A percentile compares a stretch with the other conserved stretches of the same genome.
Evolutionary conservation across 2,329 filamentous ascomycete species (phyloP).

Genomic region (Phialophora chinensis): DNA sequence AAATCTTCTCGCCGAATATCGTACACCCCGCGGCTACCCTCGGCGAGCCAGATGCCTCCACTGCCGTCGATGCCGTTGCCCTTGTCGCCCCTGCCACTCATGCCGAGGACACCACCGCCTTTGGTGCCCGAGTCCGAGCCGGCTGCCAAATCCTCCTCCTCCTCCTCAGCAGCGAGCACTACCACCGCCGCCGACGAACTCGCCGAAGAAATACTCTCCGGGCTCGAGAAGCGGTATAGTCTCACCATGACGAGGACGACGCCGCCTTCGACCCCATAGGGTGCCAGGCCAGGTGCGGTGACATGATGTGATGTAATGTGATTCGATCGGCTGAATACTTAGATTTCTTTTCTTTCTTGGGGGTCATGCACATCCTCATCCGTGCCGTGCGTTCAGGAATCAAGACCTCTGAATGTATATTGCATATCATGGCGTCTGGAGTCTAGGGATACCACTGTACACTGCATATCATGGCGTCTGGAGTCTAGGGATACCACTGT

Average conservation of each 20-base stretch:
- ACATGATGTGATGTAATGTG: neutral
- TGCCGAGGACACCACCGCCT: neutral
- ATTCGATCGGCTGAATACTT: neutral
- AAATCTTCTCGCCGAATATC: slow-evolving; percentile 8
- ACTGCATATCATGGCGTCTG: too few species aligned
- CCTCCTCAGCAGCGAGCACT: neutral
- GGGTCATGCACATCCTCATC: too few species aligned
- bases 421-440: too few species aligned
- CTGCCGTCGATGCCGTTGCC: neutral
- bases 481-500: too few species aligned
- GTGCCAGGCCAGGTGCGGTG: neutral
- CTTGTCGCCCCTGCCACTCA: neutral
- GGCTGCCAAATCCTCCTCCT: neutral
- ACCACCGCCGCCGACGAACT: neutral
- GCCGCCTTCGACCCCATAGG: neutral
- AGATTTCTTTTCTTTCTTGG: neutral
- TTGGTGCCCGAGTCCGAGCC: neutral
- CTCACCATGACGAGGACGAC: neutral
- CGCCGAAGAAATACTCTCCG: neutral
- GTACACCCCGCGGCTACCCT: neutral
- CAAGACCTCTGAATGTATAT: too few species aligned
- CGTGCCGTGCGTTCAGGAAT: too few species aligned
- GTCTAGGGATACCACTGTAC: too few species aligned
- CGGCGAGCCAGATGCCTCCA: neutral
- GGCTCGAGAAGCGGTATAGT: slow-evolving; percentile 10